Evolutionary conservation across 2,329 filamentous ascomycete genomes (phyloP).

Genomic region (Pseudogymnoascus verrucosus): DNA sequence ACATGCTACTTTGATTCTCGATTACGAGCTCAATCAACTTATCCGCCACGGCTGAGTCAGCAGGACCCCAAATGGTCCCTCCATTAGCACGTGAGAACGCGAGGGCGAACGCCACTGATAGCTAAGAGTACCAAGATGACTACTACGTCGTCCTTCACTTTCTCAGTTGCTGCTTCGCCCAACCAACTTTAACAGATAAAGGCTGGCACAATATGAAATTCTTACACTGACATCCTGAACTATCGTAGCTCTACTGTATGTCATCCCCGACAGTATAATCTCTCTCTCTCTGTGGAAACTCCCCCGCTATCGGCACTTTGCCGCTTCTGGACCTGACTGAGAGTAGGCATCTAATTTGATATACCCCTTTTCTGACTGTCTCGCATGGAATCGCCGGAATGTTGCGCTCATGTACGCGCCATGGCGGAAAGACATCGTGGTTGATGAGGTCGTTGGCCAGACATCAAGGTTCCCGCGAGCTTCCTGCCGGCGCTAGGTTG

Average conservation of each 20-base stretch:
- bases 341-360: neutral
- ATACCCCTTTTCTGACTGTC: neutral
- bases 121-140: neutral
- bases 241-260: slow-evolving; percentile 2
- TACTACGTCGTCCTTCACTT: neutral
- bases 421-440: slow-evolving; percentile 24
- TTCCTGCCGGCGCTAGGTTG: neutral
- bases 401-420: slow-evolving; percentile 28
- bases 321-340: neutral
- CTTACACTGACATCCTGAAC: neutral
- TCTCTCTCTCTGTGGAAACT: neutral
- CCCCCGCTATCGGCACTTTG: neutral
- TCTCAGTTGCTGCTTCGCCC: neutral
- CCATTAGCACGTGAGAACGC: slow-evolving; percentile 3
- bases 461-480: neutral
- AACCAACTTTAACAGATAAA: neutral
- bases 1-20: neutral
- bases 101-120: neutral
- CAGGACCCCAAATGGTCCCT: slow-evolving; percentile 3
- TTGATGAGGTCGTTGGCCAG: slow-evolving; percentile 20
- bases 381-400: slow-evolving; percentile 29
- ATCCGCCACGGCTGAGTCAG: slow-evolving; percentile 3
- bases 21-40: slow-evolving; percentile 1
- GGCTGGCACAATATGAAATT: neutral
- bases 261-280: neutral